Conservation (phyloP, 805 yeast species). For the Myxozyma geophila region DNA sequence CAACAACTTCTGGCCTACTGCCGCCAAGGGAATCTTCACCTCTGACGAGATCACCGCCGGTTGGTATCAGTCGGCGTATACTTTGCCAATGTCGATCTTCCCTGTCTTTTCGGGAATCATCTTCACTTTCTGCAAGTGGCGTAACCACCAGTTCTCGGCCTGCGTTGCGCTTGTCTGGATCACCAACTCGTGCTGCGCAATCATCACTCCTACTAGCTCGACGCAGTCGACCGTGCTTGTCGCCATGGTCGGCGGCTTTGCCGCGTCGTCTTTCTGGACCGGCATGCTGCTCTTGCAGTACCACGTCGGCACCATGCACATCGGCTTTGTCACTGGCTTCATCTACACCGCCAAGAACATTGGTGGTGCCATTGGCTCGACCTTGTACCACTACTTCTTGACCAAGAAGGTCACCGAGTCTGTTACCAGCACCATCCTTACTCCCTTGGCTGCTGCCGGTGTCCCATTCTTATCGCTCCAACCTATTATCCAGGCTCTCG, state of each 20-base stretch:
- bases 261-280: conserved; percentile 8
- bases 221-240: conserved; percentile 3
- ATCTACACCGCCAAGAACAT: conserved; percentile 9
- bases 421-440: neutral
- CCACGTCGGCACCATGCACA: conserved; percentile 7
- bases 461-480: neutral
- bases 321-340: conserved; percentile 5
- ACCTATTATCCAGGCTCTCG: neutral
- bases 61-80: conserved; percentile 12
- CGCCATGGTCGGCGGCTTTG: conserved; percentile 8
- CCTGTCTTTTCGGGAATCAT: conserved; percentile 4
- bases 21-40: conserved; percentile 5
- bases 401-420: neutral
- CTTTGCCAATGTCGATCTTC: neutral
- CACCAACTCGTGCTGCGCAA: conserved; percentile 1
- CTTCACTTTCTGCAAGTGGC: neutral
- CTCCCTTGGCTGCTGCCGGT: conserved; percentile 7
- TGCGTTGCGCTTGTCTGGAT: conserved; percentile 1
- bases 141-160: conserved; percentile 3
- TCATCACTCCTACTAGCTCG: neutral
- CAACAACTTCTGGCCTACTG: conserved; percentile 14
- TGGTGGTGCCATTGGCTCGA: conserved; percentile 13
- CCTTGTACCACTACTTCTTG: conserved; percentile 11
- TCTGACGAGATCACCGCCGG: neutral
- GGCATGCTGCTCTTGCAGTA: neutral